A percentile compares a stretch with the other conserved stretches of the same genome.
phyloP scores from a whole-genome alignment of 2,329 filamentous ascomycete species.

The Verticillium klebahnii region DNA sequence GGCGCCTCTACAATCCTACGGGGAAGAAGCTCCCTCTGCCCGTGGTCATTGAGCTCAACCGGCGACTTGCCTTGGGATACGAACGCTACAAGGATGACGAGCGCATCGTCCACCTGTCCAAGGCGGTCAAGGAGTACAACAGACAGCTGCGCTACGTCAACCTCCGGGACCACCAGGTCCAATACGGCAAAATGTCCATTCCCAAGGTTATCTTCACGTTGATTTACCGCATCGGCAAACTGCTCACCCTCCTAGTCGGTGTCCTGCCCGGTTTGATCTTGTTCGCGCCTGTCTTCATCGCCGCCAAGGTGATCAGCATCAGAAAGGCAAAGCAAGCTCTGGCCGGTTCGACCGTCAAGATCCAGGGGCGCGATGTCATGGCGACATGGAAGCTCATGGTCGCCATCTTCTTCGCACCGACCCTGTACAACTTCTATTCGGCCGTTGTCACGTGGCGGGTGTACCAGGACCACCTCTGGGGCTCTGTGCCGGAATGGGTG shows the following conservation, averaged over 20 bases:
- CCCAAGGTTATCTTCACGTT: conserved; percentile 71
- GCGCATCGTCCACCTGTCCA: conserved; percentile 70
- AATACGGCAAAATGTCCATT: conserved; percentile 81
- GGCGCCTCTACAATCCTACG: conserved; percentile 88
- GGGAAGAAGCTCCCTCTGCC: conserved; percentile 90
- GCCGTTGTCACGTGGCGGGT: conserved; percentile 70
- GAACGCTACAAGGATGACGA: conserved; percentile 88
- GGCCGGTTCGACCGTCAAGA: conserved; percentile 81
- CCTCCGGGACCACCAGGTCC: conserved; percentile 89
- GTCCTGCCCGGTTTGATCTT: conserved; percentile 83
- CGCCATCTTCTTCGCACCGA: conserved; percentile 76
- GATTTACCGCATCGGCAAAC: conserved; percentile 74
- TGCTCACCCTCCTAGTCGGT: conserved; percentile 69
- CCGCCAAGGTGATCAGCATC: conserved; percentile 75
- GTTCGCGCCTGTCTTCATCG: conserved; percentile 84
- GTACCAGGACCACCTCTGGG: conserved; percentile 75
- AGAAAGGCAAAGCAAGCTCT: conserved; percentile 80
- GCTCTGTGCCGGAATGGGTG: conserved; percentile 74
- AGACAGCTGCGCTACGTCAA: conserved; percentile 78
- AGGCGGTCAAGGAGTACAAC: conserved; percentile 80
- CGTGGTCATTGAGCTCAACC: conserved; percentile 90
- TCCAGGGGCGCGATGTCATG: conserved; percentile 84
- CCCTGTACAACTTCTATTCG: conserved; percentile 79
- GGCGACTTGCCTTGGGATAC: conserved; percentile 85
- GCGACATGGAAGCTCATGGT: conserved; percentile 92